These are phyloP conservation scores for Xenoacremonium recifei DNA, from an alignment of 2,329 filamentous ascomycete species.

Conservation along the genomic window DNA sequence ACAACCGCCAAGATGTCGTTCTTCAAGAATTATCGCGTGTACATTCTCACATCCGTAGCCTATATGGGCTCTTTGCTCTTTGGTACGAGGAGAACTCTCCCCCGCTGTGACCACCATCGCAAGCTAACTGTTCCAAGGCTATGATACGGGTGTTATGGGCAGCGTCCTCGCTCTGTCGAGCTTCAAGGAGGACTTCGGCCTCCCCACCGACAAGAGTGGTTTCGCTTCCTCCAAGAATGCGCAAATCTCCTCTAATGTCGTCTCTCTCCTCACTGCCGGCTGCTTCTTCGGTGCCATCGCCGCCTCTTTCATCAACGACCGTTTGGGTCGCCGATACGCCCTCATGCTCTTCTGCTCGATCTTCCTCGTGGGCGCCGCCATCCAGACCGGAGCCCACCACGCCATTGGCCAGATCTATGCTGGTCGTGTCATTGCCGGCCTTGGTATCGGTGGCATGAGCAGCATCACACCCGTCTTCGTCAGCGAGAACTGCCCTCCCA, in stretches of 20 bases:
- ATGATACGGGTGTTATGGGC: slow-evolving; percentile 13
- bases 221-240: slow-evolving; percentile 13
- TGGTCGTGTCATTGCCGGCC: slow-evolving; percentile 20
- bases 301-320: slow-evolving; percentile 16
- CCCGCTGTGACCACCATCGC: too few relatives aligned
- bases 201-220: slow-evolving; percentile 11
- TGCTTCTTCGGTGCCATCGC: slow-evolving; percentile 21
- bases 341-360: slow-evolving; percentile 16
- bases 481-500: slow-evolving; percentile 18
- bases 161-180: slow-evolving; percentile 13
- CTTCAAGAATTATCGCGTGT: slow-evolving; percentile 11
- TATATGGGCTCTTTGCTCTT: slow-evolving; percentile 10
- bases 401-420: slow-evolving; percentile 19
- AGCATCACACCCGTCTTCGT: slow-evolving; percentile 23
- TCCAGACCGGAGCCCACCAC: slow-evolving; percentile 16
- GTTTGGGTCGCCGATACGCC: slow-evolving; percentile 16
- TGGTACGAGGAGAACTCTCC: too few relatives aligned
- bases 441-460: slow-evolving; percentile 24
- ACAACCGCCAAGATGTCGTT: slow-evolving; percentile 1
- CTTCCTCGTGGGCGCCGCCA: slow-evolving; percentile 16
- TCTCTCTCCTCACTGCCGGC: slow-evolving; percentile 18
- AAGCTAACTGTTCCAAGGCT: slow-evolving; percentile 1
- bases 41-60: slow-evolving; percentile 8
- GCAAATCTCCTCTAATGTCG: slow-evolving; percentile 14
- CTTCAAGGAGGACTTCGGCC: slow-evolving; percentile 15